phyloP scores from a whole-genome alignment of 805 yeast species.

The Priceomyces haplophilus region DNA sequence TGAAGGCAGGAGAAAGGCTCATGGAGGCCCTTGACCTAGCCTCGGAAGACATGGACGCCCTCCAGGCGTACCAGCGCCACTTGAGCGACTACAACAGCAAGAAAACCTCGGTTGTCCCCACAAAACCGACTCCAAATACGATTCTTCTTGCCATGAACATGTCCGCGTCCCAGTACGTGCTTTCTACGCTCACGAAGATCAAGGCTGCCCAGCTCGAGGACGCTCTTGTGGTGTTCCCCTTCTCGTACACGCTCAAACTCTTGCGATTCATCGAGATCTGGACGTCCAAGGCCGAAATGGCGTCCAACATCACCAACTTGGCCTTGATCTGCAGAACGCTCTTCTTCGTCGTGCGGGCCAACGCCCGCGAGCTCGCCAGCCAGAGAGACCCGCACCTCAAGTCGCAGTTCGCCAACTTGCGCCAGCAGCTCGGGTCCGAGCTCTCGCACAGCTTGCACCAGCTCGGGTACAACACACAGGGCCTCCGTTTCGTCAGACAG shows the following conservation, averaged over 20 bases:
- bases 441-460: slow-evolving; percentile 51
- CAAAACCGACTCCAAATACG: slow-evolving; percentile 63
- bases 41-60: slow-evolving; percentile 59
- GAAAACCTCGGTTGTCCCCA: slow-evolving; percentile 48
- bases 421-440: slow-evolving; percentile 55
- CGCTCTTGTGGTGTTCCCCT: slow-evolving; percentile 86
- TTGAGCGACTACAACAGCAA: slow-evolving; percentile 35
- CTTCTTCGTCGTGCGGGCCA: slow-evolving; percentile 68
- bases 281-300: slow-evolving; percentile 46
- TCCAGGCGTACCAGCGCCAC: slow-evolving; percentile 48
- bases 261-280: slow-evolving; percentile 73
- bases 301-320: slow-evolving; percentile 48
- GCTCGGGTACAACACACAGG: slow-evolving; percentile 83
- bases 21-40: slow-evolving; percentile 92
- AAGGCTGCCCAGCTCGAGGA: slow-evolving; percentile 87
- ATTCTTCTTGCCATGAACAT: slow-evolving; percentile 70
- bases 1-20: slow-evolving; percentile 90
- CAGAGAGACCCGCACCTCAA: slow-evolving; percentile 65
- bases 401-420: slow-evolving; percentile 61
- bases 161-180: slow-evolving; percentile 73
- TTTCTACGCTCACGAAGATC: slow-evolving; percentile 67
- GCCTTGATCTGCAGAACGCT: slow-evolving; percentile 71
- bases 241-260: slow-evolving; percentile 72
- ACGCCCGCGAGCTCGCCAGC: slow-evolving; percentile 73
- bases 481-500: slow-evolving; percentile 65